Conservation (phyloP, 371 early-diverging fungal species). For the Mortierella sp. region DNA sequence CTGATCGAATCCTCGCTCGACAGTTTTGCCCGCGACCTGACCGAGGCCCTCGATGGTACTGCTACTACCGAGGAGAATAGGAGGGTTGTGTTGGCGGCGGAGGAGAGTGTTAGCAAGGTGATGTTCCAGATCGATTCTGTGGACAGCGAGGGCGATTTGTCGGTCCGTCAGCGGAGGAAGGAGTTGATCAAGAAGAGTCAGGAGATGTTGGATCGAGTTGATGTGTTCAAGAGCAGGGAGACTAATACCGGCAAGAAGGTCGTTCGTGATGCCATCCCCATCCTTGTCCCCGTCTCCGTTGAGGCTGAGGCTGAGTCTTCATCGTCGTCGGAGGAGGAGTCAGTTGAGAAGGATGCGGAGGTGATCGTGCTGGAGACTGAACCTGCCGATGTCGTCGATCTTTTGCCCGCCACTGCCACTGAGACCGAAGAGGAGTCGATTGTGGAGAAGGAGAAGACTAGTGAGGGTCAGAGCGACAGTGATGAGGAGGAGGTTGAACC, state of each 20-base stretch:
- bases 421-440: background rate
- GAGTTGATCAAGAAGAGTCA: constrained; percentile 53
- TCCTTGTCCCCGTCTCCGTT: background rate
- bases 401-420: background rate
- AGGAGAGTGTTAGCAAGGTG: constrained; percentile 42
- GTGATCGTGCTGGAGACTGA: constrained; percentile 9
- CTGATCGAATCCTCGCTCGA: constrained; percentile 52
- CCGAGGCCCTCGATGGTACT: constrained; percentile 9
- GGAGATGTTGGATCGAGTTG: constrained; percentile 41
- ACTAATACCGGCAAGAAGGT: constrained; percentile 42
- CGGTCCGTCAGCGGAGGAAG: constrained; percentile 43
- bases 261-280: background rate
- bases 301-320: background rate
- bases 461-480: background rate
- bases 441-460: background rate
- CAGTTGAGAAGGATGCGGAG: background rate
- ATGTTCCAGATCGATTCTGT: constrained; percentile 50
- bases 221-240: constrained; percentile 27
- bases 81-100: constrained; percentile 25
- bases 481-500: constrained; percentile 29
- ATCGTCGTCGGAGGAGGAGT: background rate
- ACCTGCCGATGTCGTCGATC: constrained; percentile 21
- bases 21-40: constrained; percentile 25
- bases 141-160: constrained; percentile 42
- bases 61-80: constrained; percentile 12